phyloP scores from a whole-genome alignment of 2,329 filamentous ascomycete genomes.

The Thielaviopsis euricoi region DNA sequence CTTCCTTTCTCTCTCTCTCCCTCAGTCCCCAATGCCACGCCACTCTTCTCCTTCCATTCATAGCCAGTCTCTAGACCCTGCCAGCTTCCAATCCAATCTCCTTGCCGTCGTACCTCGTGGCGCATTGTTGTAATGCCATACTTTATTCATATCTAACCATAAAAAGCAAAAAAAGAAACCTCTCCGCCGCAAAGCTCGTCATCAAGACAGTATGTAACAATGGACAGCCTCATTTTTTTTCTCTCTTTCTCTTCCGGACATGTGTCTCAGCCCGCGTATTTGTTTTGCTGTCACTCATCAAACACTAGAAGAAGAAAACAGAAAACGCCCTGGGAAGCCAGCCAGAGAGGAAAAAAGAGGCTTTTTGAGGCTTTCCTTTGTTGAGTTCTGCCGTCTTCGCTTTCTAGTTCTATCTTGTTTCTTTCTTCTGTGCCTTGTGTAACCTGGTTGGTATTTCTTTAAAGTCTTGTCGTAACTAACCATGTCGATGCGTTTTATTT shows the following conservation, averaged over 20 bases:
- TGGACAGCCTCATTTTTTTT: neutral
- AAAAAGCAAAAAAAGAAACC: neutral
- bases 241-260: neutral
- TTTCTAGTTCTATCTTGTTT: neutral
- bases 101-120: neutral
- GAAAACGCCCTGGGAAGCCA: neutral
- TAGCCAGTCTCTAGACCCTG: neutral
- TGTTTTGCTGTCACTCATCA: neutral
- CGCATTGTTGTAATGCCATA: neutral
- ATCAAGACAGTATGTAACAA: neutral
- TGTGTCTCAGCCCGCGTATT: neutral
- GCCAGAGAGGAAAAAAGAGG: neutral
- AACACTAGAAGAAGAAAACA: neutral
- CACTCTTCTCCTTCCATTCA: neutral
- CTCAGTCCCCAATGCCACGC: neutral
- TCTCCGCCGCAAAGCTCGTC: neutral
- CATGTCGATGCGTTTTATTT: neutral
- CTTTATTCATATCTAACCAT: neutral
- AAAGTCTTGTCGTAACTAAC: neutral
- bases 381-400: neutral
- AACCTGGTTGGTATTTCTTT: neutral
- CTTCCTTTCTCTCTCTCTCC: neutral
- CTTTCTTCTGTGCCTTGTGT: neutral
- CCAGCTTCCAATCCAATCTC: neutral
- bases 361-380: neutral